phyloP scores from a whole-genome alignment of 2,329 filamentous ascomycete genomes.

The Xylariomycetidae sp. region DNA sequence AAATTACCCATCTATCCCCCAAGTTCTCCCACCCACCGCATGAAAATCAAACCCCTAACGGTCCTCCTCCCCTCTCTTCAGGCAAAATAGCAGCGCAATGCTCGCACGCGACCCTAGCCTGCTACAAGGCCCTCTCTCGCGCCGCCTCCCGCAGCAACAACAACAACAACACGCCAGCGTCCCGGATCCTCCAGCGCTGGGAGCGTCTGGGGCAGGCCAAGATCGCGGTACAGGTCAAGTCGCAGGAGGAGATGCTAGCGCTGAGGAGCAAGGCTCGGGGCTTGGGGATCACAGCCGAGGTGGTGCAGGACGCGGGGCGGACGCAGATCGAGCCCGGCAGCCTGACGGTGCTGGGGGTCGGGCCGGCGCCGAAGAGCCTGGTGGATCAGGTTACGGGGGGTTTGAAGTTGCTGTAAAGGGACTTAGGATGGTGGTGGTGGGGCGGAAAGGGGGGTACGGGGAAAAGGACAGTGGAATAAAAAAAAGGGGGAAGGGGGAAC shows the following conservation, averaged over 20 bases:
- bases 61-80: conserved; percentile 31
- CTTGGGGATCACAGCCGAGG: conserved; percentile 79
- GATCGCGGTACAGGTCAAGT: conserved; percentile 85
- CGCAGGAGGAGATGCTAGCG: conserved; percentile 73
- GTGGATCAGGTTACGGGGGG: conserved; percentile 65
- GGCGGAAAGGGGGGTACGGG: neutral
- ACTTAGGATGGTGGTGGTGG: neutral
- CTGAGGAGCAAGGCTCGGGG: conserved; percentile 75
- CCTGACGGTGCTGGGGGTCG: conserved; percentile 83
- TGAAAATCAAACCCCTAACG: conserved; percentile 1
- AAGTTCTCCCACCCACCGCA: neutral
- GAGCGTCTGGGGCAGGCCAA: conserved; percentile 85
- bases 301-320: conserved; percentile 91
- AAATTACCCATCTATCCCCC: conserved; percentile 1
- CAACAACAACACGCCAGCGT: too few species aligned
- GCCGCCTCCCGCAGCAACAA: conserved; percentile 45
- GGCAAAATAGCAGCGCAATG: conserved; percentile 97
- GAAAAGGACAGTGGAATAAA: too few species aligned
- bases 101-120: conserved; percentile 92
- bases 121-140: conserved; percentile 78
- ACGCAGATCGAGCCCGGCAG: conserved; percentile 96
- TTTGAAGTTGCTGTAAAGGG: conserved; percentile 24
- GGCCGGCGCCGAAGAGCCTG: conserved; percentile 76
- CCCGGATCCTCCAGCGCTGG: conserved; percentile 73
- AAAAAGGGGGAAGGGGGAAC: conserved; percentile 1